Base-by-base conservation (phyloP, 306 rosid genomes). In the Rosa lucieae region DNA sequence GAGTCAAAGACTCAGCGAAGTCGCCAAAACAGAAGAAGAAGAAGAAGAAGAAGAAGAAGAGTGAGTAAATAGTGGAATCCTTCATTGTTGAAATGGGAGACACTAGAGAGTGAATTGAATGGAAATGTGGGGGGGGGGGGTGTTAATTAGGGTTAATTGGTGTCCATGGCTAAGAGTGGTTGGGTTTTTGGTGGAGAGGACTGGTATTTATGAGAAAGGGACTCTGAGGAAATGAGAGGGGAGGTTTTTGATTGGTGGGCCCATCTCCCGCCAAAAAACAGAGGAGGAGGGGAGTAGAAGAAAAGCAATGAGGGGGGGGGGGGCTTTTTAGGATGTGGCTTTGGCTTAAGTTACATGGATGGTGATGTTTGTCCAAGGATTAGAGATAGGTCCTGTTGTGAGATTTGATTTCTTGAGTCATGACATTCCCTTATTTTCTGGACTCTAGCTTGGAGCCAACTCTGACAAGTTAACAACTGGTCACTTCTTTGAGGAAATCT, bases 211-310 rank as follows among this genome's bases (percentile, higher is more conserved):
- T 53, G 84, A 88, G 84, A 37, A 29, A 73, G 76, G 72, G 79
- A 72, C 78, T 80, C 3, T 14, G 10, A 32, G n/a, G 67, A 10
- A 48, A 2, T 47, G 75, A 70, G 76, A 8, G 86, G 73, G 52
- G 85, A 66, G 82, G 74, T 78, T 32, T 85, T 88, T 82, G 85
- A 87, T 84, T 80, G 73, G 88, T 79, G 85, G 96, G 82, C 71
- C 89, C 88, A 62, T 23, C 15, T 86, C 90, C 89, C 92, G 93
- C 97, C 90, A 89, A 80, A 87, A 59, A 26, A n/a, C 0, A 10
- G 40, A 23, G 48, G 5, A 15, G 43, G 44, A 42, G 61, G 83
- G 85, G 85, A 90, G 94, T 90, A 80, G 88, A 92, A 94, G 93
- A 94, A 87, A 92, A 90, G 98, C 87, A 83, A 88, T 10, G 59